phyloP scores from a whole-genome alignment of 306 rosid genomes.

The Sicyos edulis region DNA sequence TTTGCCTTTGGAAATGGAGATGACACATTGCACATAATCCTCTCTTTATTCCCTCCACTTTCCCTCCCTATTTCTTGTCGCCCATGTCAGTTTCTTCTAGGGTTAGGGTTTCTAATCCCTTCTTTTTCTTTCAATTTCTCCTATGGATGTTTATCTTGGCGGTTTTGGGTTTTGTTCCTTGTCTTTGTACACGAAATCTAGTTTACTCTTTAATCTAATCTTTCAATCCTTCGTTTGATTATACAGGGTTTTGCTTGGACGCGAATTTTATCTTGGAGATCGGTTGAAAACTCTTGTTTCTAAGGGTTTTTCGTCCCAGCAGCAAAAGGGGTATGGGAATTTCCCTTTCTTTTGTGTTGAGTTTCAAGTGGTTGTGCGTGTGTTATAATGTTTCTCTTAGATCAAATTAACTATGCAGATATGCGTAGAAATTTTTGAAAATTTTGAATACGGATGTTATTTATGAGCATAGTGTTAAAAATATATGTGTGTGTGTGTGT shows the following conservation, averaged over 20 bases:
- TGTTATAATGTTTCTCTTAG: not conserved
- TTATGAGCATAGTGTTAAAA: not conserved
- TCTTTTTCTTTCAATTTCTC: slow-evolving; percentile 9
- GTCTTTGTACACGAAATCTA: not conserved
- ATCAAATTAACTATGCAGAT: not conserved
- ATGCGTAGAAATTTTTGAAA: not conserved
- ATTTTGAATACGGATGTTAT: not conserved
- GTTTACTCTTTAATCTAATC: not conserved
- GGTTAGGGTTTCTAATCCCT: slow-evolving; percentile 11
- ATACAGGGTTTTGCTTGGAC: slow-evolving; percentile 13
- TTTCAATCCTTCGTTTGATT: not conserved
- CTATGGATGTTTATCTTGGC: not conserved
- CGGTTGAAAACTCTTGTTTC: slow-evolving; percentile 8
- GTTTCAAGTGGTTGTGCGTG: not conserved
- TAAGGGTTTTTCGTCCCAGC: slow-evolving; percentile 16
- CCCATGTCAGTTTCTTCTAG: not conserved
- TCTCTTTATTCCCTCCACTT: not conserved
- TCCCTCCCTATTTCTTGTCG: not conserved
- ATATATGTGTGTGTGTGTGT: too few relatives aligned
- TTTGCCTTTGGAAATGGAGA: slow-evolving; percentile 9
- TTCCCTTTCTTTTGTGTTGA: not conserved
- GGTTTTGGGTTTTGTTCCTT: not conserved
- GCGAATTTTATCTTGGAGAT: slow-evolving; percentile 8
- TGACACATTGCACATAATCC: not conserved
- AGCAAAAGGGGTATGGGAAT: not conserved